These are phyloP conservation scores for Graphiopsis chlorocephala DNA, from an alignment of 2,329 filamentous ascomycete species.

Conservation along the genomic window DNA sequence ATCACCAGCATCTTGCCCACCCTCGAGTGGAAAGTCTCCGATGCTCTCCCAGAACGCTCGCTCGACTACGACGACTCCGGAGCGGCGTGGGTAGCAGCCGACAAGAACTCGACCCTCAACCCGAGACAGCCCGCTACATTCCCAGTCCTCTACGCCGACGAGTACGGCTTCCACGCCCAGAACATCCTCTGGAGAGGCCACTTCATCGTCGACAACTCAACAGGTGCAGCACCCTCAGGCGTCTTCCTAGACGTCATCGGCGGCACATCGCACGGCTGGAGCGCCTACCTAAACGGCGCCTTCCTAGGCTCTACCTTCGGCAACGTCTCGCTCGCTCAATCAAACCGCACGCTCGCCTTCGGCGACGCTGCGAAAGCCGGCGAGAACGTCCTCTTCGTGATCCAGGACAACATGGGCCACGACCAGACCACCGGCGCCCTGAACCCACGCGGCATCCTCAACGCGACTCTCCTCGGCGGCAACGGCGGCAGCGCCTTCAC, in stretches of 20 bases:
- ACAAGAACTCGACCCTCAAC: conserved; percentile 38
- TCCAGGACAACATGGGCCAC: conserved; percentile 61
- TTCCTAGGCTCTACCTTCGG: conserved; percentile 58
- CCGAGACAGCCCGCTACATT: conserved; percentile 38
- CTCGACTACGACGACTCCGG: conserved; percentile 44
- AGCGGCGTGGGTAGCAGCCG: conserved; percentile 42
- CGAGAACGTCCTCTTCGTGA: conserved; percentile 52
- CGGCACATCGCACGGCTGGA: conserved; percentile 57
- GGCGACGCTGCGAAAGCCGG: conserved; percentile 43
- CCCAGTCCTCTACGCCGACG: conserved; percentile 42
- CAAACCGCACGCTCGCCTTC: conserved; percentile 50
- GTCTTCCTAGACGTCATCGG: conserved; percentile 54
- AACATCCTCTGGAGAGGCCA: conserved; percentile 43
- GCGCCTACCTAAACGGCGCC: conserved; percentile 56
- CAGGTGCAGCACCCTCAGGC: conserved; percentile 29
- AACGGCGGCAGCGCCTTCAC: conserved; percentile 40
- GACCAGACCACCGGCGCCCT: conserved; percentile 51
- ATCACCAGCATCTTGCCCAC: conserved; percentile 38
- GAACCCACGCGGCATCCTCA: conserved; percentile 52
- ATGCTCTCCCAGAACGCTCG: conserved; percentile 50
- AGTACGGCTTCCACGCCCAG: conserved; percentile 43
- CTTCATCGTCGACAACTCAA: conserved; percentile 34
- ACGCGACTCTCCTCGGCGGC: conserved; percentile 49
- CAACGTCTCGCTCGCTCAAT: conserved; percentile 39
- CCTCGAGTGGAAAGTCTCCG: conserved; percentile 49